Percentiles rank a stretch among this genome's conserved stretches.
phyloP scores from a whole-genome alignment of 306 rosid genomes.

The Benincasa hispida region DNA sequence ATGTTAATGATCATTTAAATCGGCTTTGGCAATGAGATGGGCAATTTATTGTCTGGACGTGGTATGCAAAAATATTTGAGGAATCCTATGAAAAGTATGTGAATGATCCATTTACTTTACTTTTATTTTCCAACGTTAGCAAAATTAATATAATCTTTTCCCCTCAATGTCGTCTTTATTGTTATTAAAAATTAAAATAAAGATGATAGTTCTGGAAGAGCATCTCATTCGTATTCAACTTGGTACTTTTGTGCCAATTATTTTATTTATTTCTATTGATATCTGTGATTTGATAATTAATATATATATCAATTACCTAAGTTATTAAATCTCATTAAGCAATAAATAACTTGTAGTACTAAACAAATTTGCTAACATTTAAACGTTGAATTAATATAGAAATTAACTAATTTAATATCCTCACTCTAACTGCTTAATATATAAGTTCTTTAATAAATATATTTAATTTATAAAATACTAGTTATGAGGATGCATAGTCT shows the following conservation, averaged over 20 bases:
- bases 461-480: too few species aligned
- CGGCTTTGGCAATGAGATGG: background rate
- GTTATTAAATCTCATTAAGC: too few species aligned
- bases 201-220: background rate
- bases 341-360: too few species aligned
- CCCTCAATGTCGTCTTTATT: background rate
- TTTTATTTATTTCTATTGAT: background rate
- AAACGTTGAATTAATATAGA: too few species aligned
- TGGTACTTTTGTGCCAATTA: background rate
- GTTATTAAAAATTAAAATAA: background rate
- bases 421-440: too few species aligned
- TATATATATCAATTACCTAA: too few species aligned
- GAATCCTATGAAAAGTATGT: background rate
- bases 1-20: too few species aligned
- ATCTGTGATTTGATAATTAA: background rate
- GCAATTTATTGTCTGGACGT: background rate
- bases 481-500: too few species aligned
- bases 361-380: too few species aligned
- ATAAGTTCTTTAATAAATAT: too few species aligned
- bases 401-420: too few species aligned
- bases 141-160: background rate
- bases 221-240: background rate
- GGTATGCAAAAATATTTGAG: background rate
- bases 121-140: background rate
- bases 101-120: background rate